phyloP scores from a whole-genome alignment of 768 basidiomycete genomes.

The Lactarius trivialis region DNA sequence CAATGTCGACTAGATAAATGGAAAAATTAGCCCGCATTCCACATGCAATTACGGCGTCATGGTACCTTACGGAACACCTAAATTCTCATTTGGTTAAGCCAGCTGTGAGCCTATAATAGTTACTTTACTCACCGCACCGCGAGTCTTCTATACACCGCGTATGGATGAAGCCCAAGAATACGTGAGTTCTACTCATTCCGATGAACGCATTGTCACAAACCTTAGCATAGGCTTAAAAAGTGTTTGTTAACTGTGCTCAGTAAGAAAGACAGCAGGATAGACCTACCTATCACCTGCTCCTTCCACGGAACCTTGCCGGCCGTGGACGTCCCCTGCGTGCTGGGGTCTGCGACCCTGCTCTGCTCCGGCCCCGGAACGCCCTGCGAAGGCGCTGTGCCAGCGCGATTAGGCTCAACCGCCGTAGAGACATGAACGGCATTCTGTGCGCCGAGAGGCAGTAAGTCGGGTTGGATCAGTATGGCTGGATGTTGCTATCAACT shows the following conservation, averaged over 20 bases:
- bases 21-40: neutral
- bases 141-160: slow-evolving; percentile 8
- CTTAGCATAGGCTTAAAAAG: slow-evolving; percentile 12
- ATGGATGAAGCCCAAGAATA: neutral
- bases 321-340: slow-evolving; percentile 18
- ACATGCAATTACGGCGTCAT: neutral
- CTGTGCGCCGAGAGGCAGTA: neutral
- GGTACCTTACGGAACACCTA: slow-evolving; percentile 18
- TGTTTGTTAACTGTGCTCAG: neutral
- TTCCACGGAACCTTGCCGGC: slow-evolving; percentile 45
- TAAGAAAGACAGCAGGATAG: neutral
- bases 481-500: no score
- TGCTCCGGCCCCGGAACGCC: slow-evolving; percentile 30
- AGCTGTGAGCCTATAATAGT: neutral
- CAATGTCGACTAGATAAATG: slow-evolving; percentile 30
- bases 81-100: neutral
- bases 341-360: slow-evolving; percentile 26
- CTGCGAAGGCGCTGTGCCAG: neutral
- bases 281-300: slow-evolving; percentile 50
- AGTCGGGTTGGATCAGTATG: no score
- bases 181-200: neutral
- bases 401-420: neutral
- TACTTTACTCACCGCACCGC: slow-evolving; percentile 15
- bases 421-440: neutral
- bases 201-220: neutral